Evolutionary conservation across 257 asterid genomes (phyloP), one percentile per base, ranked within the genome.

Genomic region (Penstemon eatonii): DNA sequence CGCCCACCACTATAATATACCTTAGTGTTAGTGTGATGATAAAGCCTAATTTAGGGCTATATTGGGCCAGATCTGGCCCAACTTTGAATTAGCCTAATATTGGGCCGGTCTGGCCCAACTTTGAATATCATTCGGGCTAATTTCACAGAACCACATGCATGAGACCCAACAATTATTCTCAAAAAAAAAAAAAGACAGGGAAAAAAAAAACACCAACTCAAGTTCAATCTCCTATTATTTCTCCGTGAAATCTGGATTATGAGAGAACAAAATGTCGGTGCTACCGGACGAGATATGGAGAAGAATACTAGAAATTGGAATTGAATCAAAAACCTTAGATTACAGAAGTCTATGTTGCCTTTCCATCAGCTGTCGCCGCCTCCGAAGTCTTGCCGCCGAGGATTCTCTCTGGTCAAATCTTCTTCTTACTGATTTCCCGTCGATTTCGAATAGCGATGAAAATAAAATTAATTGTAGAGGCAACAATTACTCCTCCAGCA

Each of bases 231-330:
- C 33, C 33, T 25, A 15, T 15, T 15, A 15, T 15, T 15, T 15
- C 18, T 15, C 18, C 18, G 18, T 15, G 18, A 15, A 15, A 15
- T 15, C 18, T 15, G 18, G 18, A 15, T 0, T 36, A 13, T 3
- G 38, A 0, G 38, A 5, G 70, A 41, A 65, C 61, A 60, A 4
- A 5, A 79, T 79, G 86, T 79, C 86, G 82, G 66, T 53, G 65
- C 74, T 92, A 13, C 96, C 96, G 4, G 96, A 92, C 73, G 98
- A 89, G 74, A 63, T 92, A 52, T 89, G 96, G 96, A 60, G 84
- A 56, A 76, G 84, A 73, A 83, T 92, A 8, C 53, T 91, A 66
- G 93, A 91, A 81, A 75, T 79, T 12, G 97, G 96, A 70, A 65
- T 84, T n/a, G 74, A 73, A 63, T 18, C 53, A 36, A 78, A 81